Base-by-base conservation (phyloP, 495 filamentous ascomycete genomes). In the Penicillium herquei region DNA sequence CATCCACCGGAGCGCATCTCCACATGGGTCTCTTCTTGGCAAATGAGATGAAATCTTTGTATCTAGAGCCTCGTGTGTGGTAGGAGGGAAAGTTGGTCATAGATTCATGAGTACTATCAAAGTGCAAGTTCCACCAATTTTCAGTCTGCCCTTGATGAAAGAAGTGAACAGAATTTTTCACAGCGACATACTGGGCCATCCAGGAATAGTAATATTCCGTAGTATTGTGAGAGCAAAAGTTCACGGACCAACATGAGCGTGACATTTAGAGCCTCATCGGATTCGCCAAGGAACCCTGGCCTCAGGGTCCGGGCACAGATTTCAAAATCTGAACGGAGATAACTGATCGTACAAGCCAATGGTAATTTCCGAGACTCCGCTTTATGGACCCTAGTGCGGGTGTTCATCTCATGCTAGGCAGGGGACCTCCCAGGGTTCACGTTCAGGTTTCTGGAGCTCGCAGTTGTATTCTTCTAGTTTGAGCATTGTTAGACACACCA, bases 291-390 rank as follows among this genome's bases (percentile, higher is more conserved):
- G 21, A 17, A n/a, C 43, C 26, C 43, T 46, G 7, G 14, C 3
- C 42, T 46, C 43, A 46, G 43, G 43, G 43, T 46, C 43, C 43
- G 43, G 43, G 26, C 26, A 32, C 26, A 12, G 26, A 46, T 30
- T 14, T 26, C 43, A 21, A 46, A 46, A 31, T 7, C 16, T 21
- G 42, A 18, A 21, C 8, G 42, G 42, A 30, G 43, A 44, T 44
- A 44, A 26, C 17, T 18, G 12, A 44, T 30, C 16, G 6, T 17
- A 30, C 9, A 37, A 37, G 8, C 42, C 17, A 44, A 44, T 44
- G 4, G 11, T 44, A 11, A 31, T 44, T 18, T 21, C 16, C 42
- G 18, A 13, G 5, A 1, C 42, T 6, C 42, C 42, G 21, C 42
- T 13, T 30, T 12, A 30, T 17, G 40, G 40, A 43, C 17, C 37